phyloP scores from a whole-genome alignment of 495 filamentous ascomycete species.

The Penicillium arizonense region DNA sequence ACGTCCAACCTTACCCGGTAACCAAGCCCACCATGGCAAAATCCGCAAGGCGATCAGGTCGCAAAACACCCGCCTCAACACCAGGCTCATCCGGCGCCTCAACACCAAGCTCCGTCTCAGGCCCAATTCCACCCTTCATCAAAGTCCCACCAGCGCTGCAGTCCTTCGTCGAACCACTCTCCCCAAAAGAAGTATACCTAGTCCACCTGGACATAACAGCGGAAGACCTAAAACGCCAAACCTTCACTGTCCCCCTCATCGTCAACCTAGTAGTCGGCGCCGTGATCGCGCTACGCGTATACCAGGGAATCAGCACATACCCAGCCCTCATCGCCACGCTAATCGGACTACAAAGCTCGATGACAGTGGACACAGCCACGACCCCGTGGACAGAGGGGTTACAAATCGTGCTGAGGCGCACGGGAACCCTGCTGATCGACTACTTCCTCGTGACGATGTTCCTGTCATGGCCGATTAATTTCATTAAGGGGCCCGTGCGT shows the following conservation, averaged over 20 bases:
- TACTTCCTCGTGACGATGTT: constrained; percentile 67
- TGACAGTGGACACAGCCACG: constrained; percentile 53
- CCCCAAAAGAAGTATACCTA: constrained; percentile 68
- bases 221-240: constrained; percentile 64
- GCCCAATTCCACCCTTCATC: constrained; percentile 61
- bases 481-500: constrained; percentile 59
- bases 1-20: constrained; percentile 1
- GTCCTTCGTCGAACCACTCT: constrained; percentile 61
- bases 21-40: constrained; percentile 34
- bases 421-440: constrained; percentile 63
- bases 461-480: constrained; percentile 72
- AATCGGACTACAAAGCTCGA: constrained; percentile 59
- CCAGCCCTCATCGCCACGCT: constrained; percentile 55
- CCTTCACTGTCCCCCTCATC: constrained; percentile 69
- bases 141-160: constrained; percentile 54
- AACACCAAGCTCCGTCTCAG: constrained; percentile 36
- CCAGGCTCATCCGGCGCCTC: constrained; percentile 34
- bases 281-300: constrained; percentile 60
- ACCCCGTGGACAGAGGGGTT: constrained; percentile 50
- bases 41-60: constrained; percentile 30
- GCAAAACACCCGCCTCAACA: constrained; percentile 28
- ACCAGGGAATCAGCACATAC: constrained; percentile 63
- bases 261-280: constrained; percentile 63
- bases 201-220: constrained; percentile 70
- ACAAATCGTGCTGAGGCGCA: constrained; percentile 50